Conservation (phyloP, 495 filamentous ascomycete genomes). For the Hyphodiscus hymeniophilus region DNA sequence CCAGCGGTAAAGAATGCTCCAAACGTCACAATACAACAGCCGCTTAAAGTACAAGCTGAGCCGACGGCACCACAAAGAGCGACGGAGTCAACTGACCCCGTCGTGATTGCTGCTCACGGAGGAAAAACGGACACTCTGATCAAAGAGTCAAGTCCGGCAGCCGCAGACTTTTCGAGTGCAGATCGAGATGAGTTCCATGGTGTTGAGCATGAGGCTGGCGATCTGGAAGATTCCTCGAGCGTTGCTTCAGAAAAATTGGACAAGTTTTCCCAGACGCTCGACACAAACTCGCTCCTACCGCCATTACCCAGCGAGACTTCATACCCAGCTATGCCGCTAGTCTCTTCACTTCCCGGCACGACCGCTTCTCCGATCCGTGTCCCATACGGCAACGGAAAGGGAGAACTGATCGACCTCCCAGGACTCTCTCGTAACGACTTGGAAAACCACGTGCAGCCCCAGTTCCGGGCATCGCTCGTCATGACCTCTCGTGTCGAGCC, state of each 20-base stretch:
- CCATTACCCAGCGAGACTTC: conserved; percentile 61
- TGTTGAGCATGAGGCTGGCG: conserved; percentile 5
- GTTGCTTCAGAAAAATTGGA: neutral
- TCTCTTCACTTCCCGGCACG: conserved; percentile 83
- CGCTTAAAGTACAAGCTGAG: neutral
- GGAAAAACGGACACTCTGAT: neutral
- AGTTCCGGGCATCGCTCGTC: conserved; percentile 56
- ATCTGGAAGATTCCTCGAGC: conserved; percentile 12
- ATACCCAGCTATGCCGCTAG: conserved; percentile 72
- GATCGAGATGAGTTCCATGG: no score
- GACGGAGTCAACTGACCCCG: neutral
- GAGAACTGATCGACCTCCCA: conserved; percentile 92
- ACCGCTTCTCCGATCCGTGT: conserved; percentile 90
- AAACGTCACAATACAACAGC: no score
- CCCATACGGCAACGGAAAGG: conserved; percentile 72
- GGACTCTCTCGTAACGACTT: conserved; percentile 71
- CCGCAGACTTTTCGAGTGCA: conserved; percentile 5
- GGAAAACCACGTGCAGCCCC: conserved; percentile 53
- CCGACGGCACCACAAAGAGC: neutral
- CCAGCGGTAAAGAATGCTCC: neutral
- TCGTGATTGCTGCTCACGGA: neutral
- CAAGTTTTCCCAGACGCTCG: neutral
- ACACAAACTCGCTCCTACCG: conserved; percentile 45
- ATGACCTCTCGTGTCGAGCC: conserved; percentile 67
- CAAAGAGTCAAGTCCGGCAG: neutral